phyloP scores from a whole-genome alignment of 2,329 filamentous ascomycete genomes.

The Coniochaeta sp. region DNA sequence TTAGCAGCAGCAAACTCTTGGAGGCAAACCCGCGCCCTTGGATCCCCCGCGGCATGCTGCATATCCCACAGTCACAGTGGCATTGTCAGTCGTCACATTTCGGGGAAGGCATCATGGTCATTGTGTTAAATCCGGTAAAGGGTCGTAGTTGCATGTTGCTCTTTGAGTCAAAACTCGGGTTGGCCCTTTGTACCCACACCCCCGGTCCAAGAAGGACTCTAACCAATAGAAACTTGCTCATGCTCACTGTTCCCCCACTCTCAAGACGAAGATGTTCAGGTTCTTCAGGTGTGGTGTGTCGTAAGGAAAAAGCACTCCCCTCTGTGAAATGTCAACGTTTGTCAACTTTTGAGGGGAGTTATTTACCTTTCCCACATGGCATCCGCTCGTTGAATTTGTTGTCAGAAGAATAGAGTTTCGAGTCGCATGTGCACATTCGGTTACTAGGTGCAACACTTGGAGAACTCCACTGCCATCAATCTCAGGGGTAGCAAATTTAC shows the following conservation, averaged over 20 bases:
- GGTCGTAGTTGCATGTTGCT: background rate
- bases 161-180: slow-evolving; percentile 1
- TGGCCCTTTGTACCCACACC: background rate
- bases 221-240: slow-evolving; percentile 37
- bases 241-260: slow-evolving; percentile 2
- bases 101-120: background rate
- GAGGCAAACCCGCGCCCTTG: background rate
- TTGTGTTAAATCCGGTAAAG: background rate
- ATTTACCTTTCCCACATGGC: background rate
- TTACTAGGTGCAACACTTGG: background rate
- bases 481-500: background rate
- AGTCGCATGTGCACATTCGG: background rate
- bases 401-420: background rate
- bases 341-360: background rate
- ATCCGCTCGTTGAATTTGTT: background rate
- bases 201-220: slow-evolving; percentile 23
- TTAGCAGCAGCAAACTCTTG: background rate
- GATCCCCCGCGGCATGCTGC: background rate
- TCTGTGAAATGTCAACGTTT: background rate
- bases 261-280: slow-evolving; percentile 9
- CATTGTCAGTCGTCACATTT: no score
- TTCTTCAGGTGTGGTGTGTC: background rate
- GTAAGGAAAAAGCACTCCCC: background rate
- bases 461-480: background rate
- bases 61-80: background rate